phyloP scores from a whole-genome alignment of 495 filamentous ascomycete species.

The Evernia prunastri region DNA sequence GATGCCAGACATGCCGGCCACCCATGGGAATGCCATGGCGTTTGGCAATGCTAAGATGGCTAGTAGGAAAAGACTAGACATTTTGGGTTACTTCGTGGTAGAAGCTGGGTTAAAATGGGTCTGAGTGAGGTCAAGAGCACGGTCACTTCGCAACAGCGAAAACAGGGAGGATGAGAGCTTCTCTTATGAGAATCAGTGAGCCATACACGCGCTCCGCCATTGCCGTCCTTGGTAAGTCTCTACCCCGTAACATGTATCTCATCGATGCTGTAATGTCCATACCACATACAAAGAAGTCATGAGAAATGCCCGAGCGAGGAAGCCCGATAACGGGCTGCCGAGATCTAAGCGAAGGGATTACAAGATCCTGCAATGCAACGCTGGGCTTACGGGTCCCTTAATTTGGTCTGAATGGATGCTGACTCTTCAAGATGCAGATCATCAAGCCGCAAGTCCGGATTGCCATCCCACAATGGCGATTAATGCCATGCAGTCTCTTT shows the following conservation, averaged over 20 bases:
- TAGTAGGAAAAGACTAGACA: background rate
- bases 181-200: background rate
- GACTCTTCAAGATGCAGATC: background rate
- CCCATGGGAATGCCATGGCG: conserved; percentile 30
- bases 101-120: background rate
- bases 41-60: background rate
- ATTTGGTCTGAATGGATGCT: too few relatives aligned
- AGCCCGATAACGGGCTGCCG: background rate
- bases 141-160: background rate
- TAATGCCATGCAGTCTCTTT: too few relatives aligned
- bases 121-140: background rate
- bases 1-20: conserved; percentile 29
- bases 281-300: too few relatives aligned
- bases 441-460: background rate
- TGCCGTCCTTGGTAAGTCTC: too few relatives aligned
- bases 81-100: background rate
- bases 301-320: background rate
- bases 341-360: background rate
- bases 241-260: too few relatives aligned
- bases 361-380: background rate
- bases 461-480: background rate
- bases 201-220: background rate
- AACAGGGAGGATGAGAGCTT: background rate
- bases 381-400: background rate
- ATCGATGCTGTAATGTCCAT: background rate